phyloP scores from a whole-genome alignment of 208 protist genomes.

The Acanthamoeba lenticulata region DNA sequence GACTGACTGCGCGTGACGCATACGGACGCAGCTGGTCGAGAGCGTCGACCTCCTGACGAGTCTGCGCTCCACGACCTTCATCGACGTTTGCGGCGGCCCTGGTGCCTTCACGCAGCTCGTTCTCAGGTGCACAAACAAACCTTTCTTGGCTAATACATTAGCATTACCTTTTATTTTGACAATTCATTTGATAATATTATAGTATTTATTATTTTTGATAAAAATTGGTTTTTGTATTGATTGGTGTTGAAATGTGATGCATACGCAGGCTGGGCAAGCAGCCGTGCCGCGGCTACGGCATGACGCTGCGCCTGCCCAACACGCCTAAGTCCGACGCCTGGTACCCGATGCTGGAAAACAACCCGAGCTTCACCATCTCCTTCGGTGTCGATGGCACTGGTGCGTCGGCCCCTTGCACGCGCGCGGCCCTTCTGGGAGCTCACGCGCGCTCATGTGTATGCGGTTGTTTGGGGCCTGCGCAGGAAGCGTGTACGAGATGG shows the following conservation, averaged over 20 bases:
- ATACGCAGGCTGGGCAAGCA: background rate
- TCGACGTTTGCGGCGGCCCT: slow-evolving; percentile 92
- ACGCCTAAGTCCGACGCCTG: slow-evolving; percentile 85
- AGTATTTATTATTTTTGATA: too few relatives aligned
- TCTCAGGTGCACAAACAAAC: slow-evolving; percentile 65
- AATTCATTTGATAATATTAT: too few relatives aligned
- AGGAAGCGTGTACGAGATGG: slow-evolving; percentile 88
- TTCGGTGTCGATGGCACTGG: slow-evolving; percentile 88
- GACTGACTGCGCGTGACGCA: too few relatives aligned
- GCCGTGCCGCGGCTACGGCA: slow-evolving; percentile 85
- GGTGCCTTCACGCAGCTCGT: slow-evolving; percentile 91
- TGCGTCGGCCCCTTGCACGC: background rate
- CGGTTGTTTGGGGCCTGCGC: background rate
- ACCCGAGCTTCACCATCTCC: slow-evolving; percentile 84
- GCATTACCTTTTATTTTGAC: background rate
- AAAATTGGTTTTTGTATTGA: too few relatives aligned
- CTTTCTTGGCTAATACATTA: background rate
- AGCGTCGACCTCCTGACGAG: background rate
- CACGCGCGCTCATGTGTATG: background rate
- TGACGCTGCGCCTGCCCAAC: slow-evolving; percentile 87
- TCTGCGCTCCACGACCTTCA: slow-evolving; percentile 80
- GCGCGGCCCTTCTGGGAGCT: background rate
- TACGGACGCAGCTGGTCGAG: slow-evolving; percentile 68
- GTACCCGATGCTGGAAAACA: slow-evolving; percentile 86
- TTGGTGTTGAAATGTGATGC: background rate